These are phyloP conservation scores for Mrakiaceae sp. DNA, from an alignment of 1,284 basidiomycete genomes.

Conservation along the genomic window DNA sequence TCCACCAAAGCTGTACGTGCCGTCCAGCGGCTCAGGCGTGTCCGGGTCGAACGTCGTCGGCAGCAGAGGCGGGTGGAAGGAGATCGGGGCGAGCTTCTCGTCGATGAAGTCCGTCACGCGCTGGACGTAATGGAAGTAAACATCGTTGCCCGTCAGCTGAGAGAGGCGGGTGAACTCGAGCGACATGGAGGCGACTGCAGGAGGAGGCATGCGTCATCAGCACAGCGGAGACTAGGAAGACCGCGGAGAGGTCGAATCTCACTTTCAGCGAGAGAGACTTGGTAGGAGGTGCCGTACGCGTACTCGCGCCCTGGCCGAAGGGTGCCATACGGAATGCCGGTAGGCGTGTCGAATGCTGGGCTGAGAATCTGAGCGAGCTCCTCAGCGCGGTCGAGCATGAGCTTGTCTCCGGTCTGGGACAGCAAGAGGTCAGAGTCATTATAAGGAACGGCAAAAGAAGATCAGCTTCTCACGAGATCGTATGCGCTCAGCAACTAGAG, in stretches of 20 bases:
- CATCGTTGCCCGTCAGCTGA: constrained; percentile 41
- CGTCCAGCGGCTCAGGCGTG: constrained; percentile 18
- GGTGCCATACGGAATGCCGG: constrained; percentile 5
- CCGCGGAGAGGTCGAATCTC: not conserved
- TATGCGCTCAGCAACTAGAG: constrained; percentile 49
- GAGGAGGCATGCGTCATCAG: too few relatives aligned
- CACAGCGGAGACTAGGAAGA: not conserved
- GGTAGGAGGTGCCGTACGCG: not conserved
- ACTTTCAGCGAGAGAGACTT: constrained; percentile 11
- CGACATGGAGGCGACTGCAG: constrained; percentile 35
- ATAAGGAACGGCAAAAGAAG: not conserved
- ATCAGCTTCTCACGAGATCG: constrained; percentile 40
- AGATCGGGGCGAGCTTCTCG: constrained; percentile 30
- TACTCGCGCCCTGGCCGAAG: not conserved
- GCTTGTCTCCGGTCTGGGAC: constrained; percentile 39
- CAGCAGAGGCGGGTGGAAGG: constrained; percentile 26
- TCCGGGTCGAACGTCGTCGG: constrained; percentile 35
- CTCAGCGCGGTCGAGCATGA: constrained; percentile 40
- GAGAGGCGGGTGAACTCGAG: constrained; percentile 43
- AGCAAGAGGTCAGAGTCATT: not conserved
- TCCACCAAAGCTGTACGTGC: constrained; percentile 37
- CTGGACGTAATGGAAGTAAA: constrained; percentile 40
- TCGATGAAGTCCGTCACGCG: constrained; percentile 41
- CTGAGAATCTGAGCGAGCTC: constrained; percentile 41
- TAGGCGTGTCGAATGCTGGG: constrained; percentile 14